Conservation (phyloP, 331 rosid species). For the Rhamnella rubrinervis region DNA sequence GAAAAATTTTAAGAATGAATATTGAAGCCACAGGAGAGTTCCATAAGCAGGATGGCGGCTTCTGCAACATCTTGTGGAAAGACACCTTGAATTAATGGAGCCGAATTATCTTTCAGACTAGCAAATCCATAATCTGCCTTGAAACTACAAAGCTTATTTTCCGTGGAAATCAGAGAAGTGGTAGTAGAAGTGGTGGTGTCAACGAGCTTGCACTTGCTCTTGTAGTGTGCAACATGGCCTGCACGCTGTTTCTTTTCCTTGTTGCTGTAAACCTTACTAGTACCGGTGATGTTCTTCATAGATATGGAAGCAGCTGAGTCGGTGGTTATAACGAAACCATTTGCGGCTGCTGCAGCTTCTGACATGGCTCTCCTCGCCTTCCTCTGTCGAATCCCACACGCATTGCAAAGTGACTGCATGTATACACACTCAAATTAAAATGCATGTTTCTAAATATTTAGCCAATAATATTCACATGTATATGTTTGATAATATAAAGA, state of each 20-base stretch:
- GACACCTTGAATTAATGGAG: conserved; percentile 27
- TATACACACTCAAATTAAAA: not conserved
- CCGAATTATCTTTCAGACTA: conserved; percentile 26
- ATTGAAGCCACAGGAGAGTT: conserved; percentile 54
- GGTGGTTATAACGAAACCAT: conserved; percentile 1
- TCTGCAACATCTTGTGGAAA: conserved; percentile 64
- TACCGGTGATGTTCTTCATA: conserved; percentile 24
- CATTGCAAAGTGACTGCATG: conserved; percentile 81
- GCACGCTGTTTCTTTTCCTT: conserved; percentile 53
- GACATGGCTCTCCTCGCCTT: conserved; percentile 70
- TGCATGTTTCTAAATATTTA: not conserved
- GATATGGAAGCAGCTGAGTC: not conserved
- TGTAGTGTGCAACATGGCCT: conserved; percentile 27
- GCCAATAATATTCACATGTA: too few species aligned
- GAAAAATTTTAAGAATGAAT: conserved; percentile 25
- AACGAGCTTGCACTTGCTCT: conserved; percentile 32
- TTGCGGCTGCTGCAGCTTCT: conserved; percentile 41
- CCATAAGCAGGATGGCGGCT: conserved; percentile 73
- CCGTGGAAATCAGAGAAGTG: conserved; percentile 1
- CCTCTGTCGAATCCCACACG: conserved; percentile 80
- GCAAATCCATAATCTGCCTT: conserved; percentile 28
- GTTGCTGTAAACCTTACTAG: conserved; percentile 2
- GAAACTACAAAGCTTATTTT: conserved; percentile 29
- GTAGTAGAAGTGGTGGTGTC: not conserved
- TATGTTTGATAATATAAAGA: not conserved